Evolutionary conservation across 805 yeast genomes (phyloP).

Genomic region (Brettanomyces naardenensis): DNA sequence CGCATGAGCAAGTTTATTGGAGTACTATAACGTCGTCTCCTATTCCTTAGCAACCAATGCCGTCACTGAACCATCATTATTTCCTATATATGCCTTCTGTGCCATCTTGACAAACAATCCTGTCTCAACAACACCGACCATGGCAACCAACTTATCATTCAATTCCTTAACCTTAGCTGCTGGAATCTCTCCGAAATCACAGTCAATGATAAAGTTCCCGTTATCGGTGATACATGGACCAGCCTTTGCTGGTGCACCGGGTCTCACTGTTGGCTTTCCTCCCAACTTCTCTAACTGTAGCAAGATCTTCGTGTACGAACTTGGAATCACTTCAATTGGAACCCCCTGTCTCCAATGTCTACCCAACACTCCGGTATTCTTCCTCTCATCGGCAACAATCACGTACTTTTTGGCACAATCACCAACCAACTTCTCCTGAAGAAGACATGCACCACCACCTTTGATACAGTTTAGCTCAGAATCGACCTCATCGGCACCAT

Average conservation of each 20-base stretch:
- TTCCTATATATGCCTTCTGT: constrained; percentile 81
- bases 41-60: constrained; percentile 23
- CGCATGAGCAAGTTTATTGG: too few species aligned
- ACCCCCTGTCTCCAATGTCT: constrained; percentile 81
- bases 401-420: constrained; percentile 67
- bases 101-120: constrained; percentile 80
- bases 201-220: constrained; percentile 87
- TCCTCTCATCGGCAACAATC: constrained; percentile 88
- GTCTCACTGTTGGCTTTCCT: constrained; percentile 63
- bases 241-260: constrained; percentile 88
- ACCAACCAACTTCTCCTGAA: constrained; percentile 94
- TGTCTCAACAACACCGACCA: constrained; percentile 95
- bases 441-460: constrained; percentile 98
- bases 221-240: constrained; percentile 97
- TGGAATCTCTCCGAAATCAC: constrained; percentile 78
- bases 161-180: constrained; percentile 35
- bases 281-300: constrained; percentile 56
- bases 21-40: too few species aligned
- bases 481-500: constrained; percentile 98
- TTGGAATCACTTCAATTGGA: constrained; percentile 93
- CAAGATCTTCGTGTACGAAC: constrained; percentile 70
- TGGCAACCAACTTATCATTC: constrained; percentile 56
- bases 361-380: constrained; percentile 70
- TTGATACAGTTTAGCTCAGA: constrained; percentile 73
- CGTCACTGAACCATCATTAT: constrained; percentile 52